A percentile compares a stretch with the other conserved stretches of the same genome.
phyloP scores from a whole-genome alignment of 1,139 yeast genomes.

The Eremothecium sinecaudum region DNA sequence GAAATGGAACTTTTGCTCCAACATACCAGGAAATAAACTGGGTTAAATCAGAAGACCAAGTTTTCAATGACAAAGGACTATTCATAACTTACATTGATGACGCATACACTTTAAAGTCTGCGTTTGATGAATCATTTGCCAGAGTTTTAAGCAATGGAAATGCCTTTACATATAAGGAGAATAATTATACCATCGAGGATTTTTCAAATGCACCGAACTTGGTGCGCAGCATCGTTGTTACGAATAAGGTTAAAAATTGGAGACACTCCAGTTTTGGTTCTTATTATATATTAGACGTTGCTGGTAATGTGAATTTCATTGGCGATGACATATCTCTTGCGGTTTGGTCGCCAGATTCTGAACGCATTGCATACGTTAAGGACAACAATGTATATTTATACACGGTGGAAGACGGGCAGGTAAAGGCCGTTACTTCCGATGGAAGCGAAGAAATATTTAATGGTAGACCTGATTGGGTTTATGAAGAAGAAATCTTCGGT shows the following conservation, averaged over 20 bases:
- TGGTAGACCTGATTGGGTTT: slow-evolving; percentile 96
- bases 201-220: slow-evolving; percentile 60
- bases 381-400: slow-evolving; percentile 57
- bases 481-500: slow-evolving; percentile 82
- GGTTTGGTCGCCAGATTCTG: slow-evolving; percentile 70
- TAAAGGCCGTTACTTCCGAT: slow-evolving; percentile 35
- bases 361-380: slow-evolving; percentile 56
- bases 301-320: slow-evolving; percentile 28
- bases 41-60: slow-evolving; percentile 44
- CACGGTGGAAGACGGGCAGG: slow-evolving; percentile 32
- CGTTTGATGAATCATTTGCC: slow-evolving; percentile 38
- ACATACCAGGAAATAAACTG: slow-evolving; percentile 50
- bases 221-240: slow-evolving; percentile 45
- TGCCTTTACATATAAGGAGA: slow-evolving; percentile 35
- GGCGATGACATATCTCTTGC: slow-evolving; percentile 43
- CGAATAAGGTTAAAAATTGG: slow-evolving; percentile 57
- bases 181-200: slow-evolving; percentile 40
- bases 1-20: slow-evolving; percentile 47
- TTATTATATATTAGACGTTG: slow-evolving; percentile 53
- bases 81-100: slow-evolving; percentile 28
- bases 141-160: slow-evolving; percentile 43
- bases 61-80: slow-evolving; percentile 30
- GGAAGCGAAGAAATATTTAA: slow-evolving; percentile 70
- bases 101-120: slow-evolving; percentile 31
- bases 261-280: slow-evolving; percentile 69